Base-by-base conservation (phyloP, 2,329 filamentous ascomycete genomes). In the Cercospora berteroae region DNA sequence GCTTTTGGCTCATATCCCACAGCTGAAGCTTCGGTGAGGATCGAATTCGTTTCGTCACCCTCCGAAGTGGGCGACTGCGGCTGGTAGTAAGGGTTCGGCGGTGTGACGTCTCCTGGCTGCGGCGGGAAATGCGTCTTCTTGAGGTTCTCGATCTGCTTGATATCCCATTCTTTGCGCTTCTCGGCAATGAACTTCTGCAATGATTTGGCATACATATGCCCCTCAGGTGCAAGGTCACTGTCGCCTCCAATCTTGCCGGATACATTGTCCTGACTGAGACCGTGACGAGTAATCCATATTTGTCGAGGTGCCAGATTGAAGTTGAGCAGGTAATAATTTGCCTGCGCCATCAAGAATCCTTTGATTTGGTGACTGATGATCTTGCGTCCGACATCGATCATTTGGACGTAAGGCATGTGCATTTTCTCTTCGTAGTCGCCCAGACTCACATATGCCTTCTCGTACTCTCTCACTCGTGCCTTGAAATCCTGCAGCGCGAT, bases 271-370 rank as follows among this genome's bases (percentile, higher is more conserved):
- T 87, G 78, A 65, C 93, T 97, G 80, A 97, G 92, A 50, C 95
- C 95, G 77, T 98, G 95, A 60, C 95, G 86, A 1, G 95, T 98
- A 77, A 99, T 96, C 95, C 95, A 99, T 68, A 99, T 98, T 79
- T 97, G 94, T 64, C 95, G 87, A 0, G 95, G 94, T 0, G 94
- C 92, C 16, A 99, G 86, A 74, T 99, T 98, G 84, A 99, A 99
- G 74, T 96, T 98, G 56, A 95, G 90, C 9, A 99, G 85, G 75
- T 98, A 99, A 71, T 94, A 96, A 65, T 95, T 93, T 64, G 96
- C 95, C 70, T 95, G 92, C 44, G 91, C 92, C 66, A 93, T 93
- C 59, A 99, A 84, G 79, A 99, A 99, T 5, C 95, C 95, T 72
- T 90, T 90, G 68, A 97, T 89, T 69, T 95, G 91, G 78, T 96